Base-by-base conservation (phyloP, 108 stramenopile species). In the Parmales sp. region DNA sequence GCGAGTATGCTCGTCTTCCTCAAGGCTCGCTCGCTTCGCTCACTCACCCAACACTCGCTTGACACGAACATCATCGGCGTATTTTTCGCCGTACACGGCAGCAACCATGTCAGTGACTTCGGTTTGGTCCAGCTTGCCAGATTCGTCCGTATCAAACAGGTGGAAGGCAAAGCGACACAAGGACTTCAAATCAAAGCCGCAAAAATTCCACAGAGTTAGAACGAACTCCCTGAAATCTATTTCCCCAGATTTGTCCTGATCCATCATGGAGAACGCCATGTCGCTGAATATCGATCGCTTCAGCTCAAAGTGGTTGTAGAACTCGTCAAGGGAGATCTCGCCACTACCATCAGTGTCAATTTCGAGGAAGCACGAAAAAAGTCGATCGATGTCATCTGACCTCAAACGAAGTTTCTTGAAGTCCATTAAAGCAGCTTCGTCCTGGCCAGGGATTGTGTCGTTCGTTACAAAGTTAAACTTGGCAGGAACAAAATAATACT, bases 191-290 rank as follows among this genome's bases (percentile, higher is more conserved):
- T 60, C 54, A 60, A 34, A 60, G 36, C 54, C 36, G 16, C 54
- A 60, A 34, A 60, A 60, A 60, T 60, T 60, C 54, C 54, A 60
- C 54, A 60, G 20, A 4, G 54, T 60, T 34, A 60, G 20, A 34
- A 60, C 20, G 20, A 60, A 60, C 54, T 60, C 54, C 3, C 54
- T 28, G 54, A 60, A 60, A 29, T 60, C 54, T 2, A 60, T 60
- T 16, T 60, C 54, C 3, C 54, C 54, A 34, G 29, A 34, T 34
- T 60, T 60, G 28, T 60, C 54, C 54, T 60, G 31, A 34, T 60
- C 54, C 54, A 60, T 60, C 29, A 60, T 18, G 31, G 54, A 60
- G 28, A 60, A 60, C 3, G 54, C 54, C 54, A 60, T 60, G 28
- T 60, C 54, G 4, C 29, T 34, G 28, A 60, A 60, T 28, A 60